These are phyloP conservation scores for Xerocomus amazonicus DNA, from an alignment of 1,284 basidiomycete genomes.

Conservation along the genomic window DNA sequence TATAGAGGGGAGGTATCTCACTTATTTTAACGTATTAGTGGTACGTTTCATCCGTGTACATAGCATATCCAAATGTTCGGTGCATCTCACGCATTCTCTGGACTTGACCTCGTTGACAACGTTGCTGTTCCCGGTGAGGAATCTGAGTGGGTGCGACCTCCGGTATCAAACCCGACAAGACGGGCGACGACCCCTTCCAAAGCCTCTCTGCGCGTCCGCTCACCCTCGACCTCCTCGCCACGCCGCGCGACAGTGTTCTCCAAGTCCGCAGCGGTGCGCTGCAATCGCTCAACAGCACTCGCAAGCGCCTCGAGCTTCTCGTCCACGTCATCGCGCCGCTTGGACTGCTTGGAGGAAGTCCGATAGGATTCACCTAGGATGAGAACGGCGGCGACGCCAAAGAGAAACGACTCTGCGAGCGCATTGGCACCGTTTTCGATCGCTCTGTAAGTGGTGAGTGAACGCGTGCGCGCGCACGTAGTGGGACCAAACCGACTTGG, in stretches of 20 bases:
- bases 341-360: constrained; percentile 67
- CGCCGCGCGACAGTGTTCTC: constrained; percentile 45
- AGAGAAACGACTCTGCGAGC: constrained; percentile 84
- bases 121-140: not conserved
- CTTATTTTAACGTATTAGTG: constrained; percentile 8
- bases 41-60: not conserved
- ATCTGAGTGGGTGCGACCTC: not conserved
- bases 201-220: constrained; percentile 49
- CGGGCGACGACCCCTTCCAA: constrained; percentile 63
- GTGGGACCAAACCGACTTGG: constrained; percentile 47
- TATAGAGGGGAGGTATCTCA: constrained; percentile 5
- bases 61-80: not conserved
- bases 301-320: constrained; percentile 66
- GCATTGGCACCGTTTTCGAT: constrained; percentile 87
- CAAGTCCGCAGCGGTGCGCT: constrained; percentile 19
- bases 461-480: not conserved
- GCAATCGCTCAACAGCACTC: constrained; percentile 45
- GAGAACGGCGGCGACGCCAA: constrained; percentile 70
- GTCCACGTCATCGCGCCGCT: constrained; percentile 71
- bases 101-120: not conserved
- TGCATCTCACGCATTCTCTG: not conserved
- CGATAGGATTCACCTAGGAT: constrained; percentile 81
- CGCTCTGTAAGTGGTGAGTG: constrained; percentile 48
- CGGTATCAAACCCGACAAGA: constrained; percentile 70
- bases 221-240: constrained; percentile 22